phyloP scores from a whole-genome alignment of 345 rosid species.

The Euphorbia lathyris region DNA sequence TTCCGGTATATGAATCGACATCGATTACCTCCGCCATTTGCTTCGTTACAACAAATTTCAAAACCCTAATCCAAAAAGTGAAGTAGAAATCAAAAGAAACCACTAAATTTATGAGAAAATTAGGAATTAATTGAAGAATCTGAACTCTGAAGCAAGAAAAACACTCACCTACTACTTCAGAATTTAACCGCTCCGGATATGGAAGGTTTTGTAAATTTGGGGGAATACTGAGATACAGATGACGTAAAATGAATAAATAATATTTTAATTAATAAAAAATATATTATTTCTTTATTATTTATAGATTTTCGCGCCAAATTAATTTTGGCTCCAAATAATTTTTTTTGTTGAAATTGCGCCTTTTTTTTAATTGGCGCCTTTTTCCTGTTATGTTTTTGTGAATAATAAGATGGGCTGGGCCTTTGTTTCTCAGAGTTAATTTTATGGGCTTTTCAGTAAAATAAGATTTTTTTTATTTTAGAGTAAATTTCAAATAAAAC shows the following conservation, averaged over 20 bases:
- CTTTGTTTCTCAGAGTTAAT: not conserved
- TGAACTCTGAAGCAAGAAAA: not conserved
- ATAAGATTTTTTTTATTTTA: no score
- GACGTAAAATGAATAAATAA: no score
- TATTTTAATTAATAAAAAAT: no score
- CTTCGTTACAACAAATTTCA: not conserved
- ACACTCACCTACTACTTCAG: no score
- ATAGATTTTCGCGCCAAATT: not conserved
- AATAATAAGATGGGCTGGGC: not conserved
- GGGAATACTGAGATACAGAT: no score
- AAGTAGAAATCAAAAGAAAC: not conserved
- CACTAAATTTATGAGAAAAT: not conserved
- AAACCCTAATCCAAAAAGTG: slow-evolving; percentile 5
- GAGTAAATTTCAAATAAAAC: no score
- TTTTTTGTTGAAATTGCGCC: no score
- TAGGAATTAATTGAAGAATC: not conserved
- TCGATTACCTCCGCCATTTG: slow-evolving; percentile 13
- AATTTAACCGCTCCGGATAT: no score
- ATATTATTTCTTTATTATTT: no score
- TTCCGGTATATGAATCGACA: slow-evolving; percentile 6
- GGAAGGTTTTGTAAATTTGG: no score
- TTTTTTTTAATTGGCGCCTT: not conserved
- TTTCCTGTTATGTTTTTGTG: no score
- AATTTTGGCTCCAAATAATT: not conserved
- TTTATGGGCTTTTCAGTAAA: no score